phyloP scores from a whole-genome alignment of 2,329 filamentous ascomycete species.

The Chaetomium globosum region DNA sequence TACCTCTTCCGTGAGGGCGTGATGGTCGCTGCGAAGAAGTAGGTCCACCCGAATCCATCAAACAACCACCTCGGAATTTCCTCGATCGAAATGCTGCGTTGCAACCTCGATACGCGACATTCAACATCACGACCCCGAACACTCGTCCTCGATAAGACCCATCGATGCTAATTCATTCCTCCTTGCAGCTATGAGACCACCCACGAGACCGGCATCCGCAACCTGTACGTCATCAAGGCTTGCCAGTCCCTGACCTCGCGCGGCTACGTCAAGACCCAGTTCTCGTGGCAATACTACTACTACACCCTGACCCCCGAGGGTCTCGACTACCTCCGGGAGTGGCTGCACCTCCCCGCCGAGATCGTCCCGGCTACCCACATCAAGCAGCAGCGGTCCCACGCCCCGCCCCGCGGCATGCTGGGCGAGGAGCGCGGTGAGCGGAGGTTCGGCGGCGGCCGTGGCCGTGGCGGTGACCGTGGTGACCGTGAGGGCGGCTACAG shows the following conservation, averaged over 20 bases:
- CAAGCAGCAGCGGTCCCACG: slow-evolving; percentile 99
- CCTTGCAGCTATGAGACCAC: slow-evolving; percentile 41
- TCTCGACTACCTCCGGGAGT: slow-evolving; percentile 99
- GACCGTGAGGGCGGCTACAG: slow-evolving; percentile 90
- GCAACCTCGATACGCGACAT: slow-evolving; percentile 21
- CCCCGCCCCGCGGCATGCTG: slow-evolving; percentile 98
- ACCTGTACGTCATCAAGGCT: slow-evolving; percentile 99
- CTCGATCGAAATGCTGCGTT: slow-evolving; percentile 18
- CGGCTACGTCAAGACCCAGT: slow-evolving; percentile 99
- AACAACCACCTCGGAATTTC: background rate
- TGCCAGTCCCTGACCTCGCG: slow-evolving; percentile 97
- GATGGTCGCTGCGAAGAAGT: slow-evolving; percentile 99
- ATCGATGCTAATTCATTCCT: slow-evolving; percentile 33
- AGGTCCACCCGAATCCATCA: slow-evolving; percentile 40
- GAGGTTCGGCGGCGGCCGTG: slow-evolving; percentile 75
- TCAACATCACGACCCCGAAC: slow-evolving; percentile 8
- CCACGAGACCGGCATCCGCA: slow-evolving; percentile 99
- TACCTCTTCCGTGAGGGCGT: slow-evolving; percentile 88
- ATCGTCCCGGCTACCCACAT: slow-evolving; percentile 99
- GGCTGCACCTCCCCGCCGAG: slow-evolving; percentile 99
- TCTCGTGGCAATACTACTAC: slow-evolving; percentile 99
- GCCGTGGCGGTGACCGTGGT: slow-evolving; percentile 70
- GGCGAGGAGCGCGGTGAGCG: slow-evolving; percentile 81
- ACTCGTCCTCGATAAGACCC: slow-evolving; percentile 11
- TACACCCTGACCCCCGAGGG: slow-evolving; percentile 98